phyloP scores from a whole-genome alignment of 495 filamentous ascomycete genomes.

The Venustampulla echinocandica region DNA sequence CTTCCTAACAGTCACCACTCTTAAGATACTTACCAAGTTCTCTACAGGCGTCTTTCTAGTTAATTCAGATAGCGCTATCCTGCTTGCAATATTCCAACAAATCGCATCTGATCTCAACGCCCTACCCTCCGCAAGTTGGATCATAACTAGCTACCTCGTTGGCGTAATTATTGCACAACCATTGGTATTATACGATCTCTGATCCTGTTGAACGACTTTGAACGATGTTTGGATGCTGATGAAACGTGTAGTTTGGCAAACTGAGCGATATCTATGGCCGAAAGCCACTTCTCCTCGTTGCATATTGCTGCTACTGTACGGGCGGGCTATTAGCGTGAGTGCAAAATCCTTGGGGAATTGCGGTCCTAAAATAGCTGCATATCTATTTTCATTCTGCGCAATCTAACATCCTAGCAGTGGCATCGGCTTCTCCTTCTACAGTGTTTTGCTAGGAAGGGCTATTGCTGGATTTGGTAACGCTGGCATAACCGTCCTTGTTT shows the following conservation, averaged over 20 bases:
- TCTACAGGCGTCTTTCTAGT: constrained; percentile 44
- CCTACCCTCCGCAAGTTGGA: constrained; percentile 52
- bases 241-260: constrained; percentile 25
- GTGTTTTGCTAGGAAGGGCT: constrained; percentile 47
- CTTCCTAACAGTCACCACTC: no score
- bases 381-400: not conserved
- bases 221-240: constrained; percentile 2
- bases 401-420: constrained; percentile 24
- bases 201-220: not conserved
- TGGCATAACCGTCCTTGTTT: constrained; percentile 48
- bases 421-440: constrained; percentile 12
- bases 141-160: constrained; percentile 55
- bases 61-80: constrained; percentile 52
- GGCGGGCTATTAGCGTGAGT: constrained; percentile 21
- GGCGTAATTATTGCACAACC: constrained; percentile 51
- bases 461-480: constrained; percentile 52
- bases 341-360: not conserved
- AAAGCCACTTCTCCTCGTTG: constrained; percentile 30
- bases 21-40: no score
- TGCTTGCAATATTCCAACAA: constrained; percentile 50
- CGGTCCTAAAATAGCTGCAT: not conserved
- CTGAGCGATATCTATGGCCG: constrained; percentile 44
- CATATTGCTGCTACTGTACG: constrained; percentile 33
- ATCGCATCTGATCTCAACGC: constrained; percentile 60
- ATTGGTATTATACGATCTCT: constrained; percentile 12